phyloP scores from a whole-genome alignment of 2,329 filamentous ascomycete genomes.

The Tothia fuscella region DNA sequence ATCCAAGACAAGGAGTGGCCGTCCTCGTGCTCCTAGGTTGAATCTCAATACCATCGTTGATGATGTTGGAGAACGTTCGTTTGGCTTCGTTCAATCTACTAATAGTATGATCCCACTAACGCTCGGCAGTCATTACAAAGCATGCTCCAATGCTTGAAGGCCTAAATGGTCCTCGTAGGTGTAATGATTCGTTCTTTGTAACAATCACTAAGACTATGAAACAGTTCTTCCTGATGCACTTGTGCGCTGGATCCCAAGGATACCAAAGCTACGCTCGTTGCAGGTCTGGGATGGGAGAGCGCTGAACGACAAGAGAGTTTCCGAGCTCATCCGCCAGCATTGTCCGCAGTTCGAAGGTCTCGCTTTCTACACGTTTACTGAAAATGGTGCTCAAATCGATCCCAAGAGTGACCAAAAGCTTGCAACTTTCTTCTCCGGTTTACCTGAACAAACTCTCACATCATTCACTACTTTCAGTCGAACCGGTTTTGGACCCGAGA shows the following conservation, averaged over 20 bases:
- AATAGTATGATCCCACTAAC: constrained; percentile 14
- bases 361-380: background rate
- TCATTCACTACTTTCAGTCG: constrained; percentile 47
- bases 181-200: background rate
- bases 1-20: constrained; percentile 17
- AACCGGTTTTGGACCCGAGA: constrained; percentile 41
- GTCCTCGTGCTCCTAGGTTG: constrained; percentile 23
- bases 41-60: constrained; percentile 28
- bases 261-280: constrained; percentile 47
- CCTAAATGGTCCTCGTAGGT: constrained; percentile 41
- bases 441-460: constrained; percentile 45
- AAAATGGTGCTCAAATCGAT: constrained; percentile 22
- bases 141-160: constrained; percentile 44
- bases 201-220: background rate
- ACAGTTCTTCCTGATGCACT: constrained; percentile 41
- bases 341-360: constrained; percentile 48
- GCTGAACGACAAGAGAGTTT: constrained; percentile 42
- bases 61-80: constrained; percentile 37
- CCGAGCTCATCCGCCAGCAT: constrained; percentile 41
- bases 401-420: constrained; percentile 45
- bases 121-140: constrained; percentile 29
- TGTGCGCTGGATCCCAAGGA: constrained; percentile 44
- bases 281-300: constrained; percentile 50
- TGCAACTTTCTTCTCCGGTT: constrained; percentile 44
- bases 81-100: constrained; percentile 8